These are phyloP conservation scores for Cornus kousa DNA, from an alignment of 148 eudicot species.

Conservation along the genomic window DNA sequence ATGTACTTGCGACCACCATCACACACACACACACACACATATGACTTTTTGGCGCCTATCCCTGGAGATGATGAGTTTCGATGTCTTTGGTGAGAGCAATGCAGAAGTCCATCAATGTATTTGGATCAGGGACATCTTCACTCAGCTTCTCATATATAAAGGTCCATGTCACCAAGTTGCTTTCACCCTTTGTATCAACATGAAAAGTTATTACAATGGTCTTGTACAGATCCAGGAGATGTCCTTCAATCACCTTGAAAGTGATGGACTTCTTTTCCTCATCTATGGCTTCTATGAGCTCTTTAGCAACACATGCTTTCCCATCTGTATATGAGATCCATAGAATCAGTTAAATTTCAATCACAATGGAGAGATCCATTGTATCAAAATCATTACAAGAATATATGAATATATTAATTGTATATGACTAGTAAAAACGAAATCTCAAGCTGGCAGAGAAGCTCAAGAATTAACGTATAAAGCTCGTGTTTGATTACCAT, in stretches of 20 bases:
- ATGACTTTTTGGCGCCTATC: neutral
- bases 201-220: neutral
- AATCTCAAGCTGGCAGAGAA: no score
- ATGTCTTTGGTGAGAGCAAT: neutral
- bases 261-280: neutral
- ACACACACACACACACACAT: neutral
- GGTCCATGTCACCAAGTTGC: neutral
- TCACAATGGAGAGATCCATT: no score
- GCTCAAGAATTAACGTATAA: no score
- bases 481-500: no score
- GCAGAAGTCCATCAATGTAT: neutral
- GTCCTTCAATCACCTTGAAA: neutral
- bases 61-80: neutral
- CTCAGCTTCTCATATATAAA: conserved; percentile 7
- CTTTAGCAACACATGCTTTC: neutral
- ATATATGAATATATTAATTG: no score
- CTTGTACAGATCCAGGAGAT: neutral
- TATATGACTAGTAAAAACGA: no score
- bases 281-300: neutral
- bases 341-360: no score
- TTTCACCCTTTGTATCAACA: neutral
- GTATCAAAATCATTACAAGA: no score
- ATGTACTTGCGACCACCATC: no score
- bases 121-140: neutral
- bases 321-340: neutral